Conservation (phyloP, 106 monocot genomes). For the Iris macrosiphon region DNA sequence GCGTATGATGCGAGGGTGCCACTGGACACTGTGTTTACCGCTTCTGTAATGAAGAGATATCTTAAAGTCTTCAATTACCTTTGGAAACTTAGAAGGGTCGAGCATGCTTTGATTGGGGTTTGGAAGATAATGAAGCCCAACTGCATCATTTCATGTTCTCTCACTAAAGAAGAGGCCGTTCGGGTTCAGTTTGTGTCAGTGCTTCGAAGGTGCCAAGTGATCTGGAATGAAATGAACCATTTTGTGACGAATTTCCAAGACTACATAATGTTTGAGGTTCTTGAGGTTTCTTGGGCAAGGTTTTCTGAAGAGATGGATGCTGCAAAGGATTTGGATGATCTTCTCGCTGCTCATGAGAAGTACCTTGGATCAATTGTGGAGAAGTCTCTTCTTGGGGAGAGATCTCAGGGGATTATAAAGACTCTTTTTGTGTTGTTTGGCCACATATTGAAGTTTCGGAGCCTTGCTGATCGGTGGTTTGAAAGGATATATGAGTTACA, state of each 20-base stretch:
- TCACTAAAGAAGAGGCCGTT: slow-evolving; percentile 42
- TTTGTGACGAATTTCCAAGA: slow-evolving; percentile 90
- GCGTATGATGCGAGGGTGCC: slow-evolving; percentile 87
- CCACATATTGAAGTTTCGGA: slow-evolving; percentile 69
- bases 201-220: slow-evolving; percentile 73
- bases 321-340: slow-evolving; percentile 87
- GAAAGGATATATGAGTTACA: slow-evolving; percentile 83
- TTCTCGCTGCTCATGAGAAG: slow-evolving; percentile 87
- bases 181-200: slow-evolving; percentile 56
- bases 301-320: slow-evolving; percentile 92
- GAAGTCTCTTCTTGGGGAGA: slow-evolving; percentile 94
- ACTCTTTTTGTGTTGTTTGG: slow-evolving; percentile 73
- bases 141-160: slow-evolving; percentile 50
- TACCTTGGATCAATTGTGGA: slow-evolving; percentile 80
- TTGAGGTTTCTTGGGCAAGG: slow-evolving; percentile 87
- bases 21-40: slow-evolving; percentile 83
- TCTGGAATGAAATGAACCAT: slow-evolving; percentile 99
- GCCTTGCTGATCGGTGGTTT: slow-evolving; percentile 74
- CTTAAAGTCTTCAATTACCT: slow-evolving; percentile 84
- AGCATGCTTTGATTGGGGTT: slow-evolving; percentile 68
- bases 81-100: slow-evolving; percentile 90
- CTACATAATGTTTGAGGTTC: slow-evolving; percentile 99
- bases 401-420: slow-evolving; percentile 52
- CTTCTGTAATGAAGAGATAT: slow-evolving; percentile 79
- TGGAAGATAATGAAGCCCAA: slow-evolving; percentile 96